These are phyloP conservation scores for Candida rishiriensis DNA, from an alignment of 805 yeast genomes.

Conservation along the genomic window DNA sequence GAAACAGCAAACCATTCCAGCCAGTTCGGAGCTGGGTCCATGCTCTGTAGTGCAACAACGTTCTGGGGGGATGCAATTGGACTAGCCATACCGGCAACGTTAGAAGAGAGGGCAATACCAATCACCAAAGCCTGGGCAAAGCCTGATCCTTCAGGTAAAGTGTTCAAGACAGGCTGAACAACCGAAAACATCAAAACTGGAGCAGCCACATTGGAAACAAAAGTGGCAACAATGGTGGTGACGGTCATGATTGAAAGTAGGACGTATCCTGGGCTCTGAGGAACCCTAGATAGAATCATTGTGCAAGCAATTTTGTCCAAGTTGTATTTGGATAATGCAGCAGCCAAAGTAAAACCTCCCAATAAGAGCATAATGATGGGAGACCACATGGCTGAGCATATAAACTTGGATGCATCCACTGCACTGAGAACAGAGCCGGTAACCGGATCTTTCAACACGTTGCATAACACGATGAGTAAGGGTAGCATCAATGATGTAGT, in stretches of 20 bases:
- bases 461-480: constrained; percentile 65
- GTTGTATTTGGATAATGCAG: constrained; percentile 86
- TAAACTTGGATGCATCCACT: constrained; percentile 68
- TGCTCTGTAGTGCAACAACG: constrained; percentile 80
- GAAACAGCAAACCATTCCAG: constrained; percentile 89
- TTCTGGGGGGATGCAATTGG: constrained; percentile 98
- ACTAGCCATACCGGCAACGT: constrained; percentile 94
- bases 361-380: constrained; percentile 84
- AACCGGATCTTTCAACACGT: constrained; percentile 57
- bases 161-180: constrained; percentile 83
- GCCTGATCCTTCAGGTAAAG: constrained; percentile 71
- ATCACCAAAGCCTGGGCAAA: constrained; percentile 81
- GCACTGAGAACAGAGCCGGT: constrained; percentile 52
- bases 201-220: constrained; percentile 97
- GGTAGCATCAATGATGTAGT: constrained; percentile 87
- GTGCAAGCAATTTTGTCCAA: constrained; percentile 85
- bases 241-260: constrained; percentile 80
- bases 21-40: constrained; percentile 86
- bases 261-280: constrained; percentile 77
- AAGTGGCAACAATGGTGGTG: constrained; percentile 83
- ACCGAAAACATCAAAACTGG: constrained; percentile 91
- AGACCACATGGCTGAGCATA: constrained; percentile 90
- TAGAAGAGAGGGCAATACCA: constrained; percentile 91
- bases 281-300: constrained; percentile 73
- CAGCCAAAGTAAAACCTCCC: constrained; percentile 95